Base-by-base conservation (phyloP, 2,329 filamentous ascomycete genomes). In the Fusarium foetens region DNA sequence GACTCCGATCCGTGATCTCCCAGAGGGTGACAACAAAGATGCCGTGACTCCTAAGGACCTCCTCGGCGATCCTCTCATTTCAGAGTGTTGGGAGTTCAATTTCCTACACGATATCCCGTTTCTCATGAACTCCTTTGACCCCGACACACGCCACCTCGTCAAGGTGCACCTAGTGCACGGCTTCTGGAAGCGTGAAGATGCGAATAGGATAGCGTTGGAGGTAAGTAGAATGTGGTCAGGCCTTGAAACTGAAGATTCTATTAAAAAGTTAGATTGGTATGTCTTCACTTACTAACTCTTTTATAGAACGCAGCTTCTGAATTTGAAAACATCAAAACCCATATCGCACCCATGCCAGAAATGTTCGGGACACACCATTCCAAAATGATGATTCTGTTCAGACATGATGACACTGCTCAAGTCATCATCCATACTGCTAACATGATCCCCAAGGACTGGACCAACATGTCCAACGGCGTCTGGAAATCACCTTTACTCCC, bases 381-480 rank as follows among this genome's bases (percentile, higher is more conserved):
- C 17, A 96, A 97, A 81, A 96, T 97, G 93, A 88, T 97, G 80
- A 84, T 97, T n/a, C 81, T 97, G 8, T 85, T 97, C 68, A 88
- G 93, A 9, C 90, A 93, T 79, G 94, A 97, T 78, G 90, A 92
- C 69, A 89, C 86, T 0, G 93, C 92, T 1, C 92, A 97, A 81
- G 84, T 97, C 10, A 82, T 97, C 62, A 94, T 97, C 35, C 93
- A 97, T 75, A 97, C 94, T 0, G 94, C 94, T 23, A 97, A 97
- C 75, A 94, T 97, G 92, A 95, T 97, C n/a, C 78, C 86, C 8
- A 90, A 91, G 61, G 94, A 97, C 79, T 97, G 94, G 94, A 88
- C 86, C 3, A 96, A 96, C 74, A 93, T 97, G 92, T 93, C 91
- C 2, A 94, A 97, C 79, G 94, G 90, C 3, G 88, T 93, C 9